phyloP scores from a whole-genome alignment of 2,329 filamentous ascomycete genomes.

The Laburnicola sp. region DNA sequence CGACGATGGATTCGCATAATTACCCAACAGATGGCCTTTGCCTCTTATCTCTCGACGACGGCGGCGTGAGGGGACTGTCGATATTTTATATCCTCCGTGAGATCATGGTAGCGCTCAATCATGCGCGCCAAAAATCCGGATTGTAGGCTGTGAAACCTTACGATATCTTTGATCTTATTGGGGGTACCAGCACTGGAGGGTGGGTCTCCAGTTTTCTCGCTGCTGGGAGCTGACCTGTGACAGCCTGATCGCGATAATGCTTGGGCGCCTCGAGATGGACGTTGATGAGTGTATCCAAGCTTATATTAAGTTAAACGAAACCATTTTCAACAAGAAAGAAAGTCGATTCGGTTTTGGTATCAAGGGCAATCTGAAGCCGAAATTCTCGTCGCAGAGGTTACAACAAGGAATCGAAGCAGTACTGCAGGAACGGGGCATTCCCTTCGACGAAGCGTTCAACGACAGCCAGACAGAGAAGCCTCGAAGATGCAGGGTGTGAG shows the following conservation, averaged over 20 bases:
- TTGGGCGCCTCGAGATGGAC: slow-evolving; percentile 22
- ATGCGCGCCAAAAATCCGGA: slow-evolving; percentile 15
- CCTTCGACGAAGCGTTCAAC: slow-evolving; percentile 13
- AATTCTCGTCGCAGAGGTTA: slow-evolving; percentile 16
- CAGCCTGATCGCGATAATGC: slow-evolving; percentile 29
- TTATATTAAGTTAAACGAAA: slow-evolving; percentile 18
- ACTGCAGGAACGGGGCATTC: slow-evolving; percentile 3
- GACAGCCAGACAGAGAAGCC: slow-evolving; percentile 13
- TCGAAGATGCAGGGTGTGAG: neutral
- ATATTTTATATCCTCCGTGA: slow-evolving; percentile 24
- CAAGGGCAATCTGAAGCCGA: slow-evolving; percentile 13
- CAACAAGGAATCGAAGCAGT: slow-evolving; percentile 16
- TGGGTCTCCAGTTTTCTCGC: neutral
- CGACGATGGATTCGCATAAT: no score
- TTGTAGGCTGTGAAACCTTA: slow-evolving; percentile 17
- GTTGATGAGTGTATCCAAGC: slow-evolving; percentile 23
- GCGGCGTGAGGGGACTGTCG: slow-evolving; percentile 31
- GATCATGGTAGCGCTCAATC: slow-evolving; percentile 25
- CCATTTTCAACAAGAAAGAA: slow-evolving; percentile 17
- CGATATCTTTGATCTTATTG: slow-evolving; percentile 29
- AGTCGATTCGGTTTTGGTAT: slow-evolving; percentile 6
- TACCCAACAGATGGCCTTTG: slow-evolving; percentile 4
- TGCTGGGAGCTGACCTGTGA: neutral
- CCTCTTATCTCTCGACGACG: slow-evolving; percentile 28
- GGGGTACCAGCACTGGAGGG: slow-evolving; percentile 32